Evolutionary conservation across 495 filamentous ascomycete species (phyloP), one percentile per base, ranked within the genome.

Genomic region (Pyrenopolyporus hunteri): DNA sequence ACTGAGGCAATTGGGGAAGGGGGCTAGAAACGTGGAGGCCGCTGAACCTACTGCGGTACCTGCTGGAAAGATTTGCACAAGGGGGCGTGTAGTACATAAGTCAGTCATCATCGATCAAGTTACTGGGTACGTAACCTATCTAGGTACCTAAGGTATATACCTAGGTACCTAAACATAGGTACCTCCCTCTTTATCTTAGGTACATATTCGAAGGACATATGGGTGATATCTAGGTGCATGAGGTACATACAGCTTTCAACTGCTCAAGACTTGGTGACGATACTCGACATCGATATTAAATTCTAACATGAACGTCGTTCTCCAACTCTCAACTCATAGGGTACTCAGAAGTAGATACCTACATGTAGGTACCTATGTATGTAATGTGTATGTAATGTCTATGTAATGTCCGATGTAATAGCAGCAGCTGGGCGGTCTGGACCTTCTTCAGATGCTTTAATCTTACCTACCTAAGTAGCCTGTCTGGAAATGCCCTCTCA

Each of bases 21-120:
- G 62, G 62, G 56, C 13, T n/a, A 47, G 50, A 65, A 65, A 65
- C 62, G 62, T 65, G 62, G 62, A 65, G 62, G 62, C 62, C 49
- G 62, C 62, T 65, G 56, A 57, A 50, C 62, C 62, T 65, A 58
- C 53, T 44, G 62, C 62, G 59, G 56, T 52, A 50, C 62, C 62
- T 65, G 54, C 53, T 60, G 37, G 51, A 55, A 52, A 51, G 56
- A 65, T 65, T 59, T 65, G 55, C 62, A 51, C 56, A 59, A 51
- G 56, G 61, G 50, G 36, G 26, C 8, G 8, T 8, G 7, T 14
- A 23, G 20, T 17, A 13, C 10, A 22, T 46, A 26, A 49, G 29
- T 49, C 45, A 33, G 19, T 35, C 29, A 49, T 59, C 20, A 17
- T 42, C 39, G 22, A 47, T 33, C 37, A 22, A 23, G 17, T 20